Percentiles rank a stretch among this genome's conserved stretches.
These are phyloP conservation scores for Saccharomycodes ludwigii DNA, from an alignment of 805 yeast species.

Conservation along the genomic window DNA sequence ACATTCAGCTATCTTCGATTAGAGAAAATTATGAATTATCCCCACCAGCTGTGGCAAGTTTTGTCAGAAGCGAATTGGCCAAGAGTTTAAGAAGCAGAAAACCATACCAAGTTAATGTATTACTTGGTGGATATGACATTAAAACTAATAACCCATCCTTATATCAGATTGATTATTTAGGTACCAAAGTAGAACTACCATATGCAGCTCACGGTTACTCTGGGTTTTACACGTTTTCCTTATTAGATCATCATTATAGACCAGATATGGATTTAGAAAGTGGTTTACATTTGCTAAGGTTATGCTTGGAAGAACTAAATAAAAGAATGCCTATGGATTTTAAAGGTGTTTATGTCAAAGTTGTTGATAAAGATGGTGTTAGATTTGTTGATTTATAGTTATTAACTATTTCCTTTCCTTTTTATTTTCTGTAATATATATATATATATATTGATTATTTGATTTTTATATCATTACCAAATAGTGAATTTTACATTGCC, in stretches of 20 bases:
- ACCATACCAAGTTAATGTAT: conserved; percentile 89
- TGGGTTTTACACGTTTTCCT: conserved; percentile 85
- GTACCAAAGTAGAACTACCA: conserved; percentile 82
- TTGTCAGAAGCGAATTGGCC: conserved; percentile 80
- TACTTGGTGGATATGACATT: conserved; percentile 72
- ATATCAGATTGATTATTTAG: conserved; percentile 88
- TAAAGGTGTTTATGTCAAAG: conserved; percentile 69
- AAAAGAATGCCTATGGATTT: conserved; percentile 86
- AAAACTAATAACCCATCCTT: conserved; percentile 49
- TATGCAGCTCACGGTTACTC: conserved; percentile 98
- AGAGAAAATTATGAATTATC: conserved; percentile 73
- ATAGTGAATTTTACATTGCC: too few relatives aligned
- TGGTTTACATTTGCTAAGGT: conserved; percentile 60
- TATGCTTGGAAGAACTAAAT: conserved; percentile 67
- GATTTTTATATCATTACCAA: conserved; percentile 9
- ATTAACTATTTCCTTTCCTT: background rate
- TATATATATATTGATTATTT: background rate
- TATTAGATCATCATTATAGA: conserved; percentile 82
- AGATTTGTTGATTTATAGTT: conserved; percentile 26
- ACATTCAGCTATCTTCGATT: conserved; percentile 76
- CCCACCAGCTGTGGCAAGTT: conserved; percentile 79
- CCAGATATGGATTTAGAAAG: conserved; percentile 63
- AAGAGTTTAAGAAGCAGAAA: conserved; percentile 81
- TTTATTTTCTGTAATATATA: background rate
- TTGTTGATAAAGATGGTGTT: conserved; percentile 52